Evolutionary conservation across 2,329 filamentous ascomycete species (phyloP), one percentile per base, ranked within the genome.

Genomic region (Cladophialophora exuberans): DNA sequence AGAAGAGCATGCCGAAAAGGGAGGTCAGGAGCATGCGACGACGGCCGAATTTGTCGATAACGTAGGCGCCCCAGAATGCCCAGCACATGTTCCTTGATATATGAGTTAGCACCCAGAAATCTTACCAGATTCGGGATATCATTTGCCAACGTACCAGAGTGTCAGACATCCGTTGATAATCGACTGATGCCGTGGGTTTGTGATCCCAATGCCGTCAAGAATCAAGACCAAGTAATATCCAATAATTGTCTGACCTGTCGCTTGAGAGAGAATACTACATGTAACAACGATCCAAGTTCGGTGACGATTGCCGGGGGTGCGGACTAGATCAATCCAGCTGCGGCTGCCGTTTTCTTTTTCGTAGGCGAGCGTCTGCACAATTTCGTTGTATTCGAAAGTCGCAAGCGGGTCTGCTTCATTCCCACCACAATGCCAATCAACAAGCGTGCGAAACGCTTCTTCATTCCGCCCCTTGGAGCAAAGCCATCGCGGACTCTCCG

Each of bases 401-500:
- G 51, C 51, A 25, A 54, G 51, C 5, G 51, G 51, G 26, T 54
- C 51, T 9, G 51, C 33, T n/a, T 54, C 51, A 11, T 54, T 54
- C 17, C 51, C 51, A 7, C 51, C 51, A 17, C 51, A 54, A 36
- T 76, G 72, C n/a, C 67, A 67, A 18, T 71, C 64, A 22, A 69
- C 71, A 18, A 70, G 43, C 20, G 66, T 59, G 17, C 66, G 60
- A 25, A 64, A 57, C 3, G 66, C 67, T 39, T 67, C 52, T 11
- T 66, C 62, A 10, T 62, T 51, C 18, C 63, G 59, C 11, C 65
- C 65, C 44, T 65, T 66, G 20, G 61, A 65, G 36, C 68, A 62
- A 35, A 87, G 77, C 81, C 83, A 87, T 1, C 86, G 76, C 0
- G 85, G 85, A 0, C 82, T 84, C 60, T 88, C 85, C 0, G 85